Evolutionary conservation across 768 basidiomycete species (phyloP).

Genomic region (Russula lepida): DNA sequence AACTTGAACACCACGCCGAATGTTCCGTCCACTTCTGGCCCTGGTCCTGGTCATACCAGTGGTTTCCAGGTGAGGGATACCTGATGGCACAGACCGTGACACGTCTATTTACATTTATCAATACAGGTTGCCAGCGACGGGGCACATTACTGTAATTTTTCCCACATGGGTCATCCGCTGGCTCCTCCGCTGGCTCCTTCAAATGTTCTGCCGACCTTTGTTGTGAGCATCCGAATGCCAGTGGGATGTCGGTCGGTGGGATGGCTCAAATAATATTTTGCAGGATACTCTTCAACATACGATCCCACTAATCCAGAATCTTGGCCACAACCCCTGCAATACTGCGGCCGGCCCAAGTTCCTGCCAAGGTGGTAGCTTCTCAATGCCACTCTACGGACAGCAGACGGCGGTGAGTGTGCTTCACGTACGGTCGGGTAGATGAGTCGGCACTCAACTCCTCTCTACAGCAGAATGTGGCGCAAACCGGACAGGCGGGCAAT

Average conservation of each 20-base stretch:
- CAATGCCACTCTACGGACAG: not conserved
- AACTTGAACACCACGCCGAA: not conserved
- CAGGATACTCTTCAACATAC: not conserved
- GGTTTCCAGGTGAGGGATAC: not conserved
- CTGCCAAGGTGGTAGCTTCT: not conserved
- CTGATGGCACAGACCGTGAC: not conserved
- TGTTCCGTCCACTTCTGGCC: not conserved
- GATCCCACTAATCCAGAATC: not conserved
- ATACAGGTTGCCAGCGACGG: not conserved
- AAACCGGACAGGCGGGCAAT: not conserved
- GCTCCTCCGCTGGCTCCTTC: too few relatives aligned
- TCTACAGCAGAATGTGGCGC: not conserved
- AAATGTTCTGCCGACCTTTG: not conserved
- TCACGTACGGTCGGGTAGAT: not conserved
- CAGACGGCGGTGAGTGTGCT: not conserved
- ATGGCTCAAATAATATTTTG: not conserved
- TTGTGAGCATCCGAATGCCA: not conserved
- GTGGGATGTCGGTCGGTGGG: too few relatives aligned
- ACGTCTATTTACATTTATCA: not conserved
- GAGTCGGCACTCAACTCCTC: not conserved
- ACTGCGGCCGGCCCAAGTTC: not conserved
- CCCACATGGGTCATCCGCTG: too few relatives aligned
- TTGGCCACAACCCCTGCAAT: too few relatives aligned
- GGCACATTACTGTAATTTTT: not conserved
- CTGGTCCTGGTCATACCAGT: too few relatives aligned